phyloP scores from a whole-genome alignment of 345 rosid genomes.

The Xanthoceras sorbifolium region DNA sequence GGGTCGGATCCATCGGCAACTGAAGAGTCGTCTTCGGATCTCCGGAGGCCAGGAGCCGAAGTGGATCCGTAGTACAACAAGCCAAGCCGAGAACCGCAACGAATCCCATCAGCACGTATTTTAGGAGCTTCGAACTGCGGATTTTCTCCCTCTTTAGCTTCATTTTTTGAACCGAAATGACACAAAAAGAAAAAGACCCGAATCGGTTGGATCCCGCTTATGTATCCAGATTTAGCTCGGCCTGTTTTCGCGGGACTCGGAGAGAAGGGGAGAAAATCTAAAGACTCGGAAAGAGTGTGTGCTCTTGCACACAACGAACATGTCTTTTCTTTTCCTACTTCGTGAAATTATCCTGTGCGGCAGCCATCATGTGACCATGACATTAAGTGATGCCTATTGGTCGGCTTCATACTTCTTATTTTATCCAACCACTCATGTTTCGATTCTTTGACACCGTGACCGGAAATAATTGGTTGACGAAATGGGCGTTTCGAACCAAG shows the following conservation, averaged over 20 bases:
- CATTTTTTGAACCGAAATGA: conserved; percentile 31
- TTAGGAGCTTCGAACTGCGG: conserved; percentile 49
- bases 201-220: neutral
- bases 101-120: conserved; percentile 56
- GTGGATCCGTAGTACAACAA: conserved; percentile 78
- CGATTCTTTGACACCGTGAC: no score
- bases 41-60: conserved; percentile 67
- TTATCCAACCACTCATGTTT: no score
- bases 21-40: conserved; percentile 44
- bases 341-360: neutral
- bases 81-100: conserved; percentile 63
- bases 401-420: no score
- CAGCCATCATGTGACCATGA: neutral
- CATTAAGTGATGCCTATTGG: neutral
- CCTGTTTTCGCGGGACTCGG: neutral
- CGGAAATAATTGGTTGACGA: no score
- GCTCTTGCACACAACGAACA: neutral
- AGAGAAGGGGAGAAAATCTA: neutral
- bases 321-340: no score
- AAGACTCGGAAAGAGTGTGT: neutral
- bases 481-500: no score
- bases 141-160: conserved; percentile 58
- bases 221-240: neutral
- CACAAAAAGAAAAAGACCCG: neutral
- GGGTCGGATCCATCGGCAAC: conserved; percentile 49